Conservation (phyloP, 345 rosid genomes). For the Syzygium oleosum region DNA sequence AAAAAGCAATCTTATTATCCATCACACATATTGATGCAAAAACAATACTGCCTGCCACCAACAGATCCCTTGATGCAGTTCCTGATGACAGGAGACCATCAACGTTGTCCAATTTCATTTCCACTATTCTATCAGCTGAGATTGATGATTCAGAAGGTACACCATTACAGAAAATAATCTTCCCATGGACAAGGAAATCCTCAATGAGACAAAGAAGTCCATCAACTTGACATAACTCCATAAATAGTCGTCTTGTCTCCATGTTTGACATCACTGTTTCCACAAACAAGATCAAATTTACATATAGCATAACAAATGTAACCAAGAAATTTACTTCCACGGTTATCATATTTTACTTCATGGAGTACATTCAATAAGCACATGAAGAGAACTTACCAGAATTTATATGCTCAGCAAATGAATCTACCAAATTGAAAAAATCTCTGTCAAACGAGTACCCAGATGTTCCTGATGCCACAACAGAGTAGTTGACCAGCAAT, state of each 20-base stretch:
- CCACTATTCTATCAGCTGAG: constrained; percentile 21
- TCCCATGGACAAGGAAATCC: constrained; percentile 39
- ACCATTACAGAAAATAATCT: constrained; percentile 20
- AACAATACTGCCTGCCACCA: constrained; percentile 62
- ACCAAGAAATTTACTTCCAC: not conserved
- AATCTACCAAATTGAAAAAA: constrained; percentile 23
- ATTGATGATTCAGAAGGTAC: constrained; percentile 16
- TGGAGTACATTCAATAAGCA: not conserved
- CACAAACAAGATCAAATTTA: not conserved
- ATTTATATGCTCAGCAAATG: constrained; percentile 31
- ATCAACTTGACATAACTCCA: constrained; percentile 28
- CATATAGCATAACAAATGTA: not conserved
- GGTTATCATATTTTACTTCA: not conserved
- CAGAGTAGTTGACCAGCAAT: constrained; percentile 39
- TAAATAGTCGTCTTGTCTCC: constrained; percentile 33
- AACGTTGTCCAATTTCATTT: constrained; percentile 26
- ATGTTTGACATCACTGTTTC: constrained; percentile 44
- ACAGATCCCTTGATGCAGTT: constrained; percentile 44
- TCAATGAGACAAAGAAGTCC: constrained; percentile 49
- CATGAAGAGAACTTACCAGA: constrained; percentile 22
- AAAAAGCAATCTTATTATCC: constrained; percentile 23
- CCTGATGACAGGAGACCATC: constrained; percentile 18
- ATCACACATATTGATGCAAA: constrained; percentile 58
- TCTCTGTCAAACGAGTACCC: constrained; percentile 14
- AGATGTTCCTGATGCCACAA: constrained; percentile 4